Evolutionary conservation across 2,329 filamentous ascomycete species (phyloP).

Genomic region (Ascocoryne sarcoides): DNA sequence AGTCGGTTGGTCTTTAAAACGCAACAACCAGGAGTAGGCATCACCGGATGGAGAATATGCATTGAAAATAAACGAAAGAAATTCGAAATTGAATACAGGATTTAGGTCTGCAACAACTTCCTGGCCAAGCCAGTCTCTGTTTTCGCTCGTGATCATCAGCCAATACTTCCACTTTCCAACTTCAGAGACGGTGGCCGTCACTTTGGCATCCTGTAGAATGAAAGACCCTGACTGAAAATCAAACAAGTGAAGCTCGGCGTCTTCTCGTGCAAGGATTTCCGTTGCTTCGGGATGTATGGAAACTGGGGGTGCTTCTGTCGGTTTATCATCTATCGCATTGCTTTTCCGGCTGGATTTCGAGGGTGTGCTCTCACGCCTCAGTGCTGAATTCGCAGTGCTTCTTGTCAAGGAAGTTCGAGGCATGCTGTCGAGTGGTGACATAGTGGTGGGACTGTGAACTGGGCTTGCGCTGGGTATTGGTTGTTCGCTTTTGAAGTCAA

Average conservation of each 20-base stretch:
- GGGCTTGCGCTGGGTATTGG: constrained; percentile 55
- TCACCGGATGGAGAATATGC: constrained; percentile 83
- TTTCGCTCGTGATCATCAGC: constrained; percentile 71
- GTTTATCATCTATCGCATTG: constrained; percentile 24
- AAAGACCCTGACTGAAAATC: constrained; percentile 85
- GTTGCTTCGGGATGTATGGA: constrained; percentile 55
- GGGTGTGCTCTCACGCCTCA: constrained; percentile 33
- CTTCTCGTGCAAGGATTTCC: constrained; percentile 66
- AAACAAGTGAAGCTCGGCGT: constrained; percentile 84
- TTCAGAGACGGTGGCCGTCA: constrained; percentile 75
- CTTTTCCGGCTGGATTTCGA: constrained; percentile 18
- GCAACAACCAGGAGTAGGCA: constrained; percentile 89
- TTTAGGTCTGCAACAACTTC: constrained; percentile 85
- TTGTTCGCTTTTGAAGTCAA: constrained; percentile 62
- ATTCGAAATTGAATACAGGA: constrained; percentile 98
- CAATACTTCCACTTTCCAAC: constrained; percentile 91
- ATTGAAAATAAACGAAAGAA: constrained; percentile 98
- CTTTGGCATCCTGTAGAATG: constrained; percentile 43
- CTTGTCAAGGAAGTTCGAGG: constrained; percentile 14
- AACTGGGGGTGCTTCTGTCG: constrained; percentile 52
- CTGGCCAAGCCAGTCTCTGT: constrained; percentile 80
- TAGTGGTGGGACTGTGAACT: constrained; percentile 45
- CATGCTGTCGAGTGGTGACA: constrained; percentile 22
- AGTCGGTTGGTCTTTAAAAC: constrained; percentile 76
- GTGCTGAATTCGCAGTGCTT: constrained; percentile 36